phyloP scores from a whole-genome alignment of 768 basidiomycete genomes.

The Baorangia bicolor region DNA sequence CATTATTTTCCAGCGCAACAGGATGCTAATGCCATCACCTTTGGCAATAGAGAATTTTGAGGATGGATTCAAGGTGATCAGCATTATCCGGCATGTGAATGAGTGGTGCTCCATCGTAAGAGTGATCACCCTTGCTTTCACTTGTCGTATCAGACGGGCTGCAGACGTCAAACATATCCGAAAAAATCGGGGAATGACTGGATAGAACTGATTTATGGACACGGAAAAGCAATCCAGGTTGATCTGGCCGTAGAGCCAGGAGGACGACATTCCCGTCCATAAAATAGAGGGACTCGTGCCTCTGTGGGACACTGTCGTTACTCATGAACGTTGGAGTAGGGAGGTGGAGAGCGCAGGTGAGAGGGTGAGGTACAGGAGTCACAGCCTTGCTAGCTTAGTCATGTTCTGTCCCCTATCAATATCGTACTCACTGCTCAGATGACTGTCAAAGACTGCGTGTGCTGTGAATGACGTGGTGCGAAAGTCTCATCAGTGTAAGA shows the following conservation, averaged over 20 bases:
- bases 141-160: background rate
- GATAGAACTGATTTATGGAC: slow-evolving; percentile 16
- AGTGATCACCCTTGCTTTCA: background rate
- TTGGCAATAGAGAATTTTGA: slow-evolving; percentile 12
- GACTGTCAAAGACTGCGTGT: too few relatives aligned
- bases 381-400: too few relatives aligned
- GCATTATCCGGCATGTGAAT: slow-evolving; percentile 4
- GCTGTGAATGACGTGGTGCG: too few relatives aligned
- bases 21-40: background rate
- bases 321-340: slow-evolving; percentile 34
- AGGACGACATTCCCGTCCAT: slow-evolving; percentile 7
- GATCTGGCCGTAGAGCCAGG: background rate
- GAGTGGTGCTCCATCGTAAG: slow-evolving; percentile 8
- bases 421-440: too few relatives aligned
- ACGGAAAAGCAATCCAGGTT: slow-evolving; percentile 6
- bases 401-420: too few relatives aligned
- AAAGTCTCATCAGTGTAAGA: too few relatives aligned
- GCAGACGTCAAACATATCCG: slow-evolving; percentile 7
- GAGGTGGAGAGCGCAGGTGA: background rate
- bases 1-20: background rate
- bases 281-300: slow-evolving; percentile 8
- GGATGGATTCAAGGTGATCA: slow-evolving; percentile 8
- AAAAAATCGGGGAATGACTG: slow-evolving; percentile 4
- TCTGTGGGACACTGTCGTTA: slow-evolving; percentile 30
- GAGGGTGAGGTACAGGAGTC: too few relatives aligned